These are phyloP conservation scores for Aspergillus proliferans DNA, from an alignment of 2,329 filamentous ascomycete species.

Conservation along the genomic window DNA sequence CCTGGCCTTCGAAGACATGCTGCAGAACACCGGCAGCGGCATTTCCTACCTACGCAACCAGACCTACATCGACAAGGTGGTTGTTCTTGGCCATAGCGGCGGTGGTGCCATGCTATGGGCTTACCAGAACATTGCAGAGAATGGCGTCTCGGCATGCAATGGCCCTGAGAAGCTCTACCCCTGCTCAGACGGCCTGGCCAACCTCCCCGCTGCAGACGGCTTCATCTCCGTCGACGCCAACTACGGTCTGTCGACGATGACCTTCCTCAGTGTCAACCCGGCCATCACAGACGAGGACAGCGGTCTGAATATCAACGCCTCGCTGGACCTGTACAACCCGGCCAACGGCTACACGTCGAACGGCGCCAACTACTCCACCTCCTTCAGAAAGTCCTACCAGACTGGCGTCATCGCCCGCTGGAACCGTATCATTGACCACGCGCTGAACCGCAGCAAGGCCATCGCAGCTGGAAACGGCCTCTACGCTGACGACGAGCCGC, in stretches of 20 bases:
- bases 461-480: slow-evolving; percentile 8
- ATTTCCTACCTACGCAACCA: slow-evolving; percentile 10
- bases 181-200: slow-evolving; percentile 7
- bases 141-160: slow-evolving; percentile 11
- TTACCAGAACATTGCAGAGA: slow-evolving; percentile 16
- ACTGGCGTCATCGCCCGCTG: slow-evolving; percentile 7
- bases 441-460: neutral
- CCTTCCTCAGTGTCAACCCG: slow-evolving; percentile 9
- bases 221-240: slow-evolving; percentile 11
- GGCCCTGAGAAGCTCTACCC: slow-evolving; percentile 13
- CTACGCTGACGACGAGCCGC: slow-evolving; percentile 13
- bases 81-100: slow-evolving; percentile 46
- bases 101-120: slow-evolving; percentile 14
- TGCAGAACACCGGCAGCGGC: slow-evolving; percentile 6
- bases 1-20: slow-evolving; percentile 11
- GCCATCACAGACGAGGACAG: slow-evolving; percentile 9
- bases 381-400: slow-evolving; percentile 6
- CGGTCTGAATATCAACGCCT: slow-evolving; percentile 4
- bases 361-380: slow-evolving; percentile 9
- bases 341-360: slow-evolving; percentile 9
- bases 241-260: slow-evolving; percentile 14
- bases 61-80: slow-evolving; percentile 38
- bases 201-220: slow-evolving; percentile 10
- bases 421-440: slow-evolving; percentile 8
- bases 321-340: slow-evolving; percentile 7